Base-by-base conservation (phyloP, 2,329 filamentous ascomycete genomes). In the Sclerotinia glacialis region DNA sequence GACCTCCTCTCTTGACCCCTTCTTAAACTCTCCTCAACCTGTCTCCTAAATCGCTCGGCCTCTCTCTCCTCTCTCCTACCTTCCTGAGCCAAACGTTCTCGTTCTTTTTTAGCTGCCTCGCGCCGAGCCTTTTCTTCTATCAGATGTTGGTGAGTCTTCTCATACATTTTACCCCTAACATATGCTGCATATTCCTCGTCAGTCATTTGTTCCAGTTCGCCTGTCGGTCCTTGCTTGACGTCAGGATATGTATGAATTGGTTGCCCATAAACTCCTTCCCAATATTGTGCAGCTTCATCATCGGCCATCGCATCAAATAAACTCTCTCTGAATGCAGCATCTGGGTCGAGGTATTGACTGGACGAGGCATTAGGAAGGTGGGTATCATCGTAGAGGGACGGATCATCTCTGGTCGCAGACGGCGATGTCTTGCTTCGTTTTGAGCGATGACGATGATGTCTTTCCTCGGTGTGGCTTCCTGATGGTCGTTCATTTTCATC, bases 251-350 rank as follows among this genome's bases (percentile, higher is more conserved):
- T 85, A 78, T 97, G 93, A 60, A 98, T 90, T 0, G 95, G 94
- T 77, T 98, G 94, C 0, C 93, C 93, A 78, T 98, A 99, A n/a
- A 99, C 91, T 21, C 87, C 86, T 77, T 97, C 90, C 95, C 95
- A 99, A 80, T 95, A 99, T 9, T 88, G 86, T 2, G 95, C 95
- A 56, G 94, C 95, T 79, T 99, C 95, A 76, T 98, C 94, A 78
- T 99, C 95, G 47, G 93, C 94, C 78, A 99, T 89, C 42, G 95
- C 95, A 77, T 99, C 95, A 79, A 98, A 98, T 6, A 99, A 87
- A 0, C 93, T 97, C 77, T 96, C 92, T 40, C 92, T 89, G 77
- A 99, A 99, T 0, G 94, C 92, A 0, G 84, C 82, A 50, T 92
- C 88, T 0, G 91, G 83, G 71, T 90, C 86, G 21, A 91, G 80